Conservation (phyloP, 352 stramenopile species). For the Phytophthora pluvialis region DNA sequence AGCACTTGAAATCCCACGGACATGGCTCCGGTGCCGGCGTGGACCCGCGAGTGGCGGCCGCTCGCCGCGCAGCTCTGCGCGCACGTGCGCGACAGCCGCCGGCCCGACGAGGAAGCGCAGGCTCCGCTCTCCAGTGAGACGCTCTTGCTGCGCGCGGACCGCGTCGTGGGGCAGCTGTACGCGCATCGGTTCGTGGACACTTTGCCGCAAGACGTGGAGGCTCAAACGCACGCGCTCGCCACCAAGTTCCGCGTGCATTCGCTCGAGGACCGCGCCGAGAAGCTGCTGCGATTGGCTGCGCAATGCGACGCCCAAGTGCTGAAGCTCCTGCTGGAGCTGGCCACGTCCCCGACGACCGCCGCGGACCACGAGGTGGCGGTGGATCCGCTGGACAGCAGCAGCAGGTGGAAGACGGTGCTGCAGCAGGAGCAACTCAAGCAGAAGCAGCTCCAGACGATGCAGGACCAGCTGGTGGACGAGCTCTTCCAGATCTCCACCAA, state of each 20-base stretch:
- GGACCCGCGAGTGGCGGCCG: conserved; percentile 70
- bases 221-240: conserved; percentile 46
- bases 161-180: conserved; percentile 57
- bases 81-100: conserved; percentile 15
- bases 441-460: conserved; percentile 25
- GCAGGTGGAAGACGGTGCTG: conserved; percentile 25
- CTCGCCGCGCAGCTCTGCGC: conserved; percentile 56
- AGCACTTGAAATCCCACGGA: neutral
- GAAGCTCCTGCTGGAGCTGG: conserved; percentile 69
- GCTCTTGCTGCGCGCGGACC: conserved; percentile 51
- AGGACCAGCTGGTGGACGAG: conserved; percentile 54
- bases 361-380: conserved; percentile 44
- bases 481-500: conserved; percentile 68
- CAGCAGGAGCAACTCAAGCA: conserved; percentile 29
- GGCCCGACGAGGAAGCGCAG: neutral
- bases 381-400: conserved; percentile 22
- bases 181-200: conserved; percentile 56
- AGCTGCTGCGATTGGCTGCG: conserved; percentile 40
- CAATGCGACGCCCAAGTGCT: conserved; percentile 53
- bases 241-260: conserved; percentile 68
- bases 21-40: conserved; percentile 47
- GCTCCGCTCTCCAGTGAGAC: conserved; percentile 22
- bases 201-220: conserved; percentile 53
- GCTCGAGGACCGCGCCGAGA: conserved; percentile 46
- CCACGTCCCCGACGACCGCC: conserved; percentile 49